Evolutionary conservation across 106 monocot genomes (phyloP), one percentile per base, ranked within the genome.

Genomic region (Dioscorea alata): DNA sequence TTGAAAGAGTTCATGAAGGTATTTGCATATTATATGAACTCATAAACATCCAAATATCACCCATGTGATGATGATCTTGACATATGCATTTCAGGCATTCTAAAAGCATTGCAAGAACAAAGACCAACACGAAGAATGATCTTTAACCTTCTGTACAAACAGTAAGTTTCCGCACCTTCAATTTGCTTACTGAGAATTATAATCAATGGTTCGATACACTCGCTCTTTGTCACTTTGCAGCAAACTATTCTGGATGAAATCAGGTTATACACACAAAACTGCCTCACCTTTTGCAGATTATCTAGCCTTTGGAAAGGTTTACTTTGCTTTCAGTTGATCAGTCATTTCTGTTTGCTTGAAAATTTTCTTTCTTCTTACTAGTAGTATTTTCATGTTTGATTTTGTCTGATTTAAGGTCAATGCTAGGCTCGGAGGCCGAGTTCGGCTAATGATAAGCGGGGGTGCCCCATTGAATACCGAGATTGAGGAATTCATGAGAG

Each of bases 401-500:
- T 16, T 19, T 21, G 35, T 12, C 64, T 25, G 12, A 25, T 68
- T 50, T 65, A 28, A 96, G 95, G 84, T 96, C 35, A 96, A 88
- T 57, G 86, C 81, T 18, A 89, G 92, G 54, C 67, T 96, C 8
- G 95, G 95, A 69, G 95, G 95, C 9, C 80, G 89, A 13, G 35
- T 96, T 78, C 95, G 95, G 59, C 81, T 96, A 35, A 79, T 96
- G 60, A 77, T 96, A 62, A 81, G 77, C 33, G 95, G 95, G 52
- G 91, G 88, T 21, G 95, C 95, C 4, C 95, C 95, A 61, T 69
- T 96, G 60, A 91, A 82, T 52, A 59, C 66, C 2, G 88, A 96
- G 69, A 86, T 96, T 33, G 91, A 96, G 70, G 88, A 89, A 50
- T 96, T 92, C 70, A 62, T 96, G 73, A 81, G 91, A 66, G 95